Evolutionary conservation across 78 protist species (phyloP), one percentile per base, ranked within the genome.

Genomic region (Dictyostelium brefeldianum): DNA sequence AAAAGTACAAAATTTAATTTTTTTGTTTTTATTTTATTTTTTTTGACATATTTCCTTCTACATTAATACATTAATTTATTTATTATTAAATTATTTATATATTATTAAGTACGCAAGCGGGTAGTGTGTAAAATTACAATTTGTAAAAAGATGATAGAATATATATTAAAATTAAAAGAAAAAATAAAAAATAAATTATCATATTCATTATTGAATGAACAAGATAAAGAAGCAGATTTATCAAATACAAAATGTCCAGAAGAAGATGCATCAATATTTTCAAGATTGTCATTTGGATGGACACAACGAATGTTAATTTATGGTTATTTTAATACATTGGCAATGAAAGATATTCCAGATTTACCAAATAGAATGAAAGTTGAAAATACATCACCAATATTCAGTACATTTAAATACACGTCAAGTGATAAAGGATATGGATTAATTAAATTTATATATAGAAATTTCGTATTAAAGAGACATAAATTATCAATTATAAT

Each of bases 301-400:
- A 43, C 46, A 46, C 64, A 70, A 9, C 53, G 51, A 71, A 41
- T 83, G 73, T 17, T 83, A 59, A 43, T 29, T 51, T 70, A 56
- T 25, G 91, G 91, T 6, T 83, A 83, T 56, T 41, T 43, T 25
- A 83, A 43, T 22, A 22, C 91, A 5, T 56, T 83, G 36, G 54
- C 46, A 41, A 12, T 83, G 14, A 53, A 67, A 12, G 91, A 83
- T 73, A 56, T 83, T 2, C 57, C 36, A 5, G 36, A 77, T 18
- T 11, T 77, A 51, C 91, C 91, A 51, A 56, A 56, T 0, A 12
- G 14, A 8, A 51, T 71, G 3, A 54, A 71, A 20, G 73, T 73
- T 14, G 31, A 83, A 43, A 69, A 31, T 69, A 48, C 74, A n/a
- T 14, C 48, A 9, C 57, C 3, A 9, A 83, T 71, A 8, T 83